Evolutionary conservation across 2,329 filamentous ascomycete species (phyloP), one percentile per base, ranked within the genome.

Genomic region (Stemphylium beticola): DNA sequence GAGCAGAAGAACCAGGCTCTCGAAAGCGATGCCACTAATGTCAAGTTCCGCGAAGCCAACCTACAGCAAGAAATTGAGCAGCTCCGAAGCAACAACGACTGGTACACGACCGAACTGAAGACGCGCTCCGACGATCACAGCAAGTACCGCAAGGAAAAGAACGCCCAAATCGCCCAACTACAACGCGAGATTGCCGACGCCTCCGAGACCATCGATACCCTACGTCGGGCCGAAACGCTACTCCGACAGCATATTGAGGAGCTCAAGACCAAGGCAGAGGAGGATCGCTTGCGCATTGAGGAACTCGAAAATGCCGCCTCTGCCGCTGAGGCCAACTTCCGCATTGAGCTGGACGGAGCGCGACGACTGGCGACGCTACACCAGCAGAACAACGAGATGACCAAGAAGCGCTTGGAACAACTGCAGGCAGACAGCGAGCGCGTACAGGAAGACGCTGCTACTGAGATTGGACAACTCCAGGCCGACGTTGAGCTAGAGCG

Each of bases 131-230:
- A 88, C 8, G 95, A 99, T 72, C 87, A 92, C 42, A 85, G 93
- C 62, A 96, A 93, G 70, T 93, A 90, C 76, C 87, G 95, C 60
- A 98, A 96, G 72, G 95, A 99, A 73, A 98, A 97, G 82, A 91
- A 91, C 59, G 88, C 92, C 1, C 89, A 91, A 34, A 91, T 98
- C 65, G 85, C 92, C 8, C 91, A 96, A 68, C 85, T 99, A 24
- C 91, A 97, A 75, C 90, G 92, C 48, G 86, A 90, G 57, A 90
- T 93, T 64, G 93, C 98, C 64, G 95, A 99, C 63, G 86, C 89
- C 39, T 87, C 84, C 60, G 88, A 90, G 17, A 88, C 85, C 29
- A 83, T 92, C 47, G 92, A 96, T 50, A 84, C 89, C 9, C 79
- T 96, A 18, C 89, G 89, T 69, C 88, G 90, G 34, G 90, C 87